Conservation (phyloP, 805 yeast species). For the Teunomyces tritomae region DNA sequence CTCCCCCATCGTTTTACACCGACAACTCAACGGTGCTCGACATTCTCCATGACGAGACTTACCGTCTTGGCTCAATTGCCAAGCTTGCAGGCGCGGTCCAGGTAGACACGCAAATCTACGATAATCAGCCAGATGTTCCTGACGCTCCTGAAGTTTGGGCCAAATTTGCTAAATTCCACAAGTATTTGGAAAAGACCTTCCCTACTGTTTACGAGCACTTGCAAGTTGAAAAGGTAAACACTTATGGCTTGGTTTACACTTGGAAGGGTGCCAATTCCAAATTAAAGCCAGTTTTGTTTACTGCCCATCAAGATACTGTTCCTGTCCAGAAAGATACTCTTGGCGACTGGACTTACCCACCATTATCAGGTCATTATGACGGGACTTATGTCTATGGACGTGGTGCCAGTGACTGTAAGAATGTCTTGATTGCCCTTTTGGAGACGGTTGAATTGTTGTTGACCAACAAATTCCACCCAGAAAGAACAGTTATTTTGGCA, state of each 20-base stretch:
- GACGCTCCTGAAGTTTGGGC: slow-evolving; percentile 51
- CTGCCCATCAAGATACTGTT: slow-evolving; percentile 82
- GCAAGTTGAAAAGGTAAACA: slow-evolving; percentile 54
- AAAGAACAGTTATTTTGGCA: slow-evolving; percentile 60
- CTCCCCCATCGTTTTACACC: slow-evolving; percentile 25
- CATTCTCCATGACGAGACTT: slow-evolving; percentile 24
- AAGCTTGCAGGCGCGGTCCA: slow-evolving; percentile 58
- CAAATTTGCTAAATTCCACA: slow-evolving; percentile 43
- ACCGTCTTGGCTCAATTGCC: slow-evolving; percentile 33
- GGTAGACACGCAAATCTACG: slow-evolving; percentile 64
- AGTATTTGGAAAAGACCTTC: slow-evolving; percentile 51
- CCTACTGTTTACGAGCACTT: slow-evolving; percentile 51
- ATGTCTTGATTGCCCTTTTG: slow-evolving; percentile 59
- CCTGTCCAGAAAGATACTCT: slow-evolving; percentile 64
- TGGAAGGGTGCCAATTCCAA: slow-evolving; percentile 52
- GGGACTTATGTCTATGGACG: slow-evolving; percentile 71
- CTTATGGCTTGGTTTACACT: slow-evolving; percentile 61
- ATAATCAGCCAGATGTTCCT: slow-evolving; percentile 47
- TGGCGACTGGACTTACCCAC: slow-evolving; percentile 62
- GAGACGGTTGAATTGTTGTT: slow-evolving; percentile 57
- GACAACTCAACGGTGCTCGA: slow-evolving; percentile 31
- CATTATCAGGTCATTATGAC: slow-evolving; percentile 60
- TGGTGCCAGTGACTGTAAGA: slow-evolving; percentile 77
- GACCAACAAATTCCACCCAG: slow-evolving; percentile 51
- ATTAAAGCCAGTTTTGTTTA: slow-evolving; percentile 67